Base-by-base conservation (phyloP, 129 eudicot genomes). In the Centaurea solstitialis region DNA sequence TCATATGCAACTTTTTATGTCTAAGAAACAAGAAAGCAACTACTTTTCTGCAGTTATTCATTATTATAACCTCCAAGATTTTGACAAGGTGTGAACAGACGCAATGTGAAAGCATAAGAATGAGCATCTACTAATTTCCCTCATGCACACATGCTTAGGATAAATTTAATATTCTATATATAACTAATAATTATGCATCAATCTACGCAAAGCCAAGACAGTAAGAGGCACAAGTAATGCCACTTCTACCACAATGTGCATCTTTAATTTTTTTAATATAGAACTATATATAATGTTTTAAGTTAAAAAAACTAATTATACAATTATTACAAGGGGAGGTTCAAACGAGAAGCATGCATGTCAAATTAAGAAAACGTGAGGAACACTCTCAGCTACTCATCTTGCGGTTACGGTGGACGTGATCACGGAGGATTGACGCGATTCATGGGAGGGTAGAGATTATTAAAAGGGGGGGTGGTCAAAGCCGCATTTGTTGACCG, bases 101-200 rank as follows among this genome's bases (percentile, higher is more conserved):
- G 30, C 68, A 75, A 28, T 75, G 79, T 75, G 79, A 75, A 75
- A 53, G 79, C 79, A 75, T 75, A 75, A 75, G 79, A 50, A 57
- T 41, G 33, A 23, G 43, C 78, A 13, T 73, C 68, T 64, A 21
- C 21, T 20, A 68, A 21, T 64, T 64, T 18, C 30, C 68, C 13
- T 64, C 68, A 26, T 26, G 30, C 30, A 64, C 26, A 21, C 17
- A 20, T 62, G 65, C 12, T 62, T 62, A 20, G 5, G 2, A 64
- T 33, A 64, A 8, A 7, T 10, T 67, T 26, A 3, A 26, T 67
- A 24, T 24, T 26, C 10, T 26, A 45, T 12, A 74, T 50, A 20
- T 33, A 33, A 33, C 37, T 33, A 33, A 33, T 33, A 26, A 26
- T 26, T 45, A 53, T 43, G 64, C 47, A 23, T 76, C 71, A 33